Percentiles rank a stretch among this genome's conserved stretches.
phyloP scores from a whole-genome alignment of 139 green algal genomes.

The Raphidocelis subcapitata region DNA sequence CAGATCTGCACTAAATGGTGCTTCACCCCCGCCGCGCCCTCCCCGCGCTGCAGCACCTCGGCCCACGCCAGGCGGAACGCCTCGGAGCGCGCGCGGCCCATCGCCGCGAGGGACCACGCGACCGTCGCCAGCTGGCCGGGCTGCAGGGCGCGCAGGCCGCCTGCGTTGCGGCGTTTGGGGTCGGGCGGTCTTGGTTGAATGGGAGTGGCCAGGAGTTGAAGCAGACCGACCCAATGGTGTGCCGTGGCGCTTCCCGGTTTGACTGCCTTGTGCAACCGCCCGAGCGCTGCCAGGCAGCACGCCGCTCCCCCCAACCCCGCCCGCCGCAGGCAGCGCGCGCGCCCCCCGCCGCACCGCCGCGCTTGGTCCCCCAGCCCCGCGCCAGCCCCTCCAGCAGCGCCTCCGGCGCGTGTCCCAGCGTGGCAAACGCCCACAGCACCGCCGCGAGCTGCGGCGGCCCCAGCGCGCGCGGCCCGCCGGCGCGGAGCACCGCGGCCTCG shows the following conservation, averaged over 20 bases:
- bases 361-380: constrained; percentile 6
- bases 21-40: neutral
- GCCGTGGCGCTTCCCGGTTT: too few species aligned
- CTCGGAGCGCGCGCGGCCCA: constrained; percentile 19
- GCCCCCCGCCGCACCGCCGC: neutral
- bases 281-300: too few species aligned
- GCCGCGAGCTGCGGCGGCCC: neutral
- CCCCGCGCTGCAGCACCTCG: constrained; percentile 15
- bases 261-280: too few species aligned
- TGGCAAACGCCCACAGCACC: constrained; percentile 45
- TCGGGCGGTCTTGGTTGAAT: too few species aligned
- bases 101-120: constrained; percentile 43
- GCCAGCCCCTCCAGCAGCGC: constrained; percentile 29
- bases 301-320: too few species aligned
- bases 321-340: too few species aligned
- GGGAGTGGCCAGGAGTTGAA: too few species aligned
- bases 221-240: too few species aligned
- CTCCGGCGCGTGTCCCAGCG: constrained; percentile 23
- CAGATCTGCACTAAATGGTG: constrained; percentile 10
- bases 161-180: too few species aligned
- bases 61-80: constrained; percentile 29
- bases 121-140: constrained; percentile 28
- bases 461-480: neutral
- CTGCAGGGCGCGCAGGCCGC: neutral
- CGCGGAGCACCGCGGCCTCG: constrained; percentile 17